A percentile compares a stretch with the other conserved stretches of the same genome.
phyloP scores from a whole-genome alignment of 2,329 filamentous ascomycete species.

The Colletotrichum destructivum region DNA sequence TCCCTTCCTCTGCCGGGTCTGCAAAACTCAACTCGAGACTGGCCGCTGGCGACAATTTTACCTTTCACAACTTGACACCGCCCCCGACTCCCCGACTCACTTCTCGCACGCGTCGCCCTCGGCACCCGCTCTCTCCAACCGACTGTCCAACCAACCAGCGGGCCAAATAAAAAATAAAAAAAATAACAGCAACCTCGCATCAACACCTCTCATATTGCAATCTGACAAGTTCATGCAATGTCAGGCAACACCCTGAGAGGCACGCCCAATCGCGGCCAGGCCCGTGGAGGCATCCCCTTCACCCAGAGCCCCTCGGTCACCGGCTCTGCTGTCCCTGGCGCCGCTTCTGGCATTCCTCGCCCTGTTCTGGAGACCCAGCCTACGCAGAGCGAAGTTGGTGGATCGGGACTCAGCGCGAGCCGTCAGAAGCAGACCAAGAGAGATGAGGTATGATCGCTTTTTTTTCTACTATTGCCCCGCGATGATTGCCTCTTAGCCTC shows the following conservation, averaged over 20 bases:
- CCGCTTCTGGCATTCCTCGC: conserved; percentile 78
- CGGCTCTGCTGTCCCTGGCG: conserved; percentile 38
- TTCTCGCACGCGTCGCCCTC: conserved; percentile 28
- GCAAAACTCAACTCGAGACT: neutral
- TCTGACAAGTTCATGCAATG: conserved; percentile 66
- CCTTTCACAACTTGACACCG: conserved; percentile 11
- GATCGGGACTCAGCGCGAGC: conserved; percentile 88
- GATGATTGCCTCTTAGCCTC: conserved; percentile 3
- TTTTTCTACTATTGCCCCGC: conserved; percentile 25
- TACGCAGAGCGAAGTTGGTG: conserved; percentile 70
- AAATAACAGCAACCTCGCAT: conserved; percentile 34
- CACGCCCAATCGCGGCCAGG: conserved; percentile 75
- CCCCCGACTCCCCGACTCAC: conserved; percentile 9
- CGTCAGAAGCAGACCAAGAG: conserved; percentile 96
- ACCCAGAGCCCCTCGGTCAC: conserved; percentile 66
- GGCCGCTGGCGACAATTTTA: neutral
- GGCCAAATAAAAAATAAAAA: conserved; percentile 12
- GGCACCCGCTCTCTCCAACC: conserved; percentile 27
- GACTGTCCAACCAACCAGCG: neutral
- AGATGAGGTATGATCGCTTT: conserved; percentile 83
- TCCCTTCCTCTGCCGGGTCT: neutral
- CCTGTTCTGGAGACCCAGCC: conserved; percentile 75
- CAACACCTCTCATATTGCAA: conserved; percentile 39
- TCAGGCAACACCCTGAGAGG: conserved; percentile 77
- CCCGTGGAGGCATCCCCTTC: conserved; percentile 73